Conservation (phyloP, 331 rosid genomes). For the Quercus phellos region DNA sequence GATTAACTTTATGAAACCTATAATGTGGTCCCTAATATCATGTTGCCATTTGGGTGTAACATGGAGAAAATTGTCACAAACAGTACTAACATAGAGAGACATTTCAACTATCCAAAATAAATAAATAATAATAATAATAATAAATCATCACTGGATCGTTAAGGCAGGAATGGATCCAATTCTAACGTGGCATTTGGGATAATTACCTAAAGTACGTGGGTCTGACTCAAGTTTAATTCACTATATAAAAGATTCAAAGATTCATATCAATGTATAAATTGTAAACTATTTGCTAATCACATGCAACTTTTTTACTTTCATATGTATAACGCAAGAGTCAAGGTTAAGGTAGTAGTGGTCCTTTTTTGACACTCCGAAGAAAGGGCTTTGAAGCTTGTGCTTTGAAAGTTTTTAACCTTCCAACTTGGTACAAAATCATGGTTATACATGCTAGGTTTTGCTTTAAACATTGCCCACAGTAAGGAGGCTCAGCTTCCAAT, state of each 20-base stretch:
- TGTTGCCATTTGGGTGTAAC: conserved; percentile 62
- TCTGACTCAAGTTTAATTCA: conserved; percentile 55
- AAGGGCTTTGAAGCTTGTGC: conserved; percentile 37
- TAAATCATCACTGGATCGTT: conserved; percentile 47
- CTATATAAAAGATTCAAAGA: conserved; percentile 33
- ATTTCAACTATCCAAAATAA: conserved; percentile 22
- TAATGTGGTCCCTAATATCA: conserved; percentile 63
- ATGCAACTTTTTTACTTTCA: conserved; percentile 35
- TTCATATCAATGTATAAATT: conserved; percentile 18
- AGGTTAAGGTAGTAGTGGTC: conserved; percentile 20
- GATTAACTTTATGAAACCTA: conserved; percentile 64
- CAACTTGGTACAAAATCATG: conserved; percentile 25
- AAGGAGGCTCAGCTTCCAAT: conserved; percentile 29
- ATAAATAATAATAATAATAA: conserved; percentile 26
- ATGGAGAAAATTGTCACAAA: conserved; percentile 50
- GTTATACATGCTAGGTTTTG: conserved; percentile 24
- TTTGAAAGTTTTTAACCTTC: conserved; percentile 15
- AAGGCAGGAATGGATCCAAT: conserved; percentile 50
- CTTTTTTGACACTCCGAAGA: conserved; percentile 29
- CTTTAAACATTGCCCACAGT: conserved; percentile 18
- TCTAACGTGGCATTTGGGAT: conserved; percentile 36
- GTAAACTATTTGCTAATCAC: conserved; percentile 44
- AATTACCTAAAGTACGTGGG: conserved; percentile 26
- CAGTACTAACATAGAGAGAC: conserved; percentile 51
- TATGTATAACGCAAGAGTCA: conserved; percentile 11